Base-by-base conservation (phyloP, 2,329 filamentous ascomycete species). In the Chrysoporthe austroafricana region DNA sequence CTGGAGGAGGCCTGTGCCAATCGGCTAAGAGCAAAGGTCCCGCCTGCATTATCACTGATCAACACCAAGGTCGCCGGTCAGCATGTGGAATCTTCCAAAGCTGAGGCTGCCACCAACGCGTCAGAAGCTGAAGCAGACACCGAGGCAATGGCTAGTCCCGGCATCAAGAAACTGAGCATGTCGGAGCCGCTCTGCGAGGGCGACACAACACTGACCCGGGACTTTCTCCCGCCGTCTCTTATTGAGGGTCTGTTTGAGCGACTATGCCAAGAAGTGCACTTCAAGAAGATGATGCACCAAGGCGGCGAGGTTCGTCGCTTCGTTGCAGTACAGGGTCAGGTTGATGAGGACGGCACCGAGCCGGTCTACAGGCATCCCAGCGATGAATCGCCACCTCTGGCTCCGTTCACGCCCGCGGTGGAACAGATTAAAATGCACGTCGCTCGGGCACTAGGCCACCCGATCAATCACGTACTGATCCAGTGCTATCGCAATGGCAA, bases 341-440 rank as follows among this genome's bases (percentile, higher is more conserved):
- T 94, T 42, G 84, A 83, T 50, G 76, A 82, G 0, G 89, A 95
- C 73, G 92, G 92, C 21, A 90, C 84, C 71, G 90, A 92, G 77
- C 96, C 96, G 32, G 85, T 98, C n/a, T 99, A 99, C 78, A 91
- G 96, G 16, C 96, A 98, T 78, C 96, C 96, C 57, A 88, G 93
- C 4, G 96, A 99, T 75, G 92, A 96, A 76, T 92, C 92, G 0
- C 91, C 94, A 0, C 89, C 92, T 0, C 79, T 97, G 16, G 80
- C 90, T 0, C 84, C 89, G 1, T 98, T 97, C 78, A 91, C 93
- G 0, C 83, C 88, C 0, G 89, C 88, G 0, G 91, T 98, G 0
- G 79, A 88, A 21, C 79, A 83, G 46, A 89, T 98, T 68, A 89
- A 90, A 68, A 77, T 80, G 16, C 85, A 86, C 65, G 90, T 93